Evolutionary conservation across 1,284 basidiomycete genomes (phyloP).

Genomic region (Apiotrichum montevideense): DNA sequence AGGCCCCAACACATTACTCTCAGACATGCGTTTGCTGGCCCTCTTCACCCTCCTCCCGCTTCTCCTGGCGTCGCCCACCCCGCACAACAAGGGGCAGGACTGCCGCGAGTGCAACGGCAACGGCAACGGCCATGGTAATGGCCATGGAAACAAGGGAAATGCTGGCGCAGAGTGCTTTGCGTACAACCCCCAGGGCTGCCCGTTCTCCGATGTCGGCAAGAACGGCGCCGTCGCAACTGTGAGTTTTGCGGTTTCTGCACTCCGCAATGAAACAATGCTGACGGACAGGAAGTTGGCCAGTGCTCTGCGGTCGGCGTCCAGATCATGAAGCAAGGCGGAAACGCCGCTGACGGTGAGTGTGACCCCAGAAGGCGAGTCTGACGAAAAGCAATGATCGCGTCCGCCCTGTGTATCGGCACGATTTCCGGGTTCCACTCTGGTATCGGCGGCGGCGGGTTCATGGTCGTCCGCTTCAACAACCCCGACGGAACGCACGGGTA

Average conservation of each 20-base stretch:
- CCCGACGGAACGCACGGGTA: constrained; percentile 29
- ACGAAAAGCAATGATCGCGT: constrained; percentile 25
- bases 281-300: constrained; percentile 36
- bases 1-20: too few relatives aligned
- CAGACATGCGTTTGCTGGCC: too few relatives aligned
- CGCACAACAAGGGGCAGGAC: too few relatives aligned
- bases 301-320: constrained; percentile 47
- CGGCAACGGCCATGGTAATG: too few relatives aligned
- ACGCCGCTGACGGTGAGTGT: constrained; percentile 42
- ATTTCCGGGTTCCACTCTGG: constrained; percentile 46
- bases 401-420: constrained; percentile 45
- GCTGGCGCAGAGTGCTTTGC: constrained; percentile 11
- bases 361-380: neutral
- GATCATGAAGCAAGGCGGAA: constrained; percentile 43
- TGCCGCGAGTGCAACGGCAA: too few relatives aligned
- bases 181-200: constrained; percentile 22
- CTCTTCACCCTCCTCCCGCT: too few relatives aligned
- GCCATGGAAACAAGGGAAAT: too few relatives aligned
- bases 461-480: constrained; percentile 16
- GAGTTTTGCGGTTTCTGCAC: neutral
- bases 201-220: constrained; percentile 17
- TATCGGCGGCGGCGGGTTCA: constrained; percentile 39
- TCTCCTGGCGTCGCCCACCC: too few relatives aligned
- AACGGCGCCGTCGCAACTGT: constrained; percentile 26
- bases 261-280: neutral